phyloP scores from a whole-genome alignment of 495 filamentous ascomycete species.

The Aspergillus affinis region DNA sequence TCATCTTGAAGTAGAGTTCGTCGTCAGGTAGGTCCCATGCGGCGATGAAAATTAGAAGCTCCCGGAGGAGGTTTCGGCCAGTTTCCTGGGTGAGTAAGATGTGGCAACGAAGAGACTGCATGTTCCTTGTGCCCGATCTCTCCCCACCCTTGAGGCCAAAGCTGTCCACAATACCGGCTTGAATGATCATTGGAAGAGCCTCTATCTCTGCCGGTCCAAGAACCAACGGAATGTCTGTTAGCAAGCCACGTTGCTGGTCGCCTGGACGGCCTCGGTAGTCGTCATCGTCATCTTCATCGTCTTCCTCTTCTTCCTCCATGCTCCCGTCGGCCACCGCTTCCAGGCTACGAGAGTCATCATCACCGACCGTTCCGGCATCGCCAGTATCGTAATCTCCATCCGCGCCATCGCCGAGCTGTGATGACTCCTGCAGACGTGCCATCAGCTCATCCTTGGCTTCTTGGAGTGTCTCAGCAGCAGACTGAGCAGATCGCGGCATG shows the following conservation, averaged over 20 bases:
- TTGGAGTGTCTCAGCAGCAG: slow-evolving; percentile 53
- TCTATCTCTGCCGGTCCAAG: slow-evolving; percentile 92
- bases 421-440: slow-evolving; percentile 52
- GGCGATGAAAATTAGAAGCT: slow-evolving; percentile 92
- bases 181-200: slow-evolving; percentile 90
- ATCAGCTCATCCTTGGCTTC: slow-evolving; percentile 60
- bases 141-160: slow-evolving; percentile 47
- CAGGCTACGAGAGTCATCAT: slow-evolving; percentile 48
- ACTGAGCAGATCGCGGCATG: slow-evolving; percentile 54
- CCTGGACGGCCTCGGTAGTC: slow-evolving; percentile 81
- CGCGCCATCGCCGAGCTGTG: slow-evolving; percentile 42
- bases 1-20: slow-evolving; percentile 91
- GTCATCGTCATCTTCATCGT: slow-evolving; percentile 73
- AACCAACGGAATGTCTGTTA: slow-evolving; percentile 93
- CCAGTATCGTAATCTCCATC: slow-evolving; percentile 49
- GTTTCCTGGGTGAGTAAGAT: slow-evolving; percentile 83
- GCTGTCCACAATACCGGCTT: slow-evolving; percentile 74
- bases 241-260: slow-evolving; percentile 78
- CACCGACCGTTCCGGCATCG: slow-evolving; percentile 47
- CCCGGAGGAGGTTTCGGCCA: slow-evolving; percentile 81
- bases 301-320: slow-evolving; percentile 59
- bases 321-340: slow-evolving; percentile 53
- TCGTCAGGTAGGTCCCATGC: slow-evolving; percentile 93
- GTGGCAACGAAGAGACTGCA: slow-evolving; percentile 82
- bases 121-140: slow-evolving; percentile 66